Conservation (phyloP, 805 yeast species). For the Nakazawaea peltata region DNA sequence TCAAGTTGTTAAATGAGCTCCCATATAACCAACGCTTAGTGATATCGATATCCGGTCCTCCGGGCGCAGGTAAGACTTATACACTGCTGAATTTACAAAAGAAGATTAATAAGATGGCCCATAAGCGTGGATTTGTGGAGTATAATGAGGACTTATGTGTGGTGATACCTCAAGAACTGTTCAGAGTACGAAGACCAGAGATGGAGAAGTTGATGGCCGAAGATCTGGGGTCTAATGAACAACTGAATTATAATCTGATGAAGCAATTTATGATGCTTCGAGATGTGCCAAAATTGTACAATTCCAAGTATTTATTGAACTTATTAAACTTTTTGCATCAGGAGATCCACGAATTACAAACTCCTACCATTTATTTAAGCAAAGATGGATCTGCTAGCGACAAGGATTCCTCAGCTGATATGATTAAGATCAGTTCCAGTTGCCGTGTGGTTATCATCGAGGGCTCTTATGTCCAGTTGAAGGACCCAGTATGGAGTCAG, state of each 20-base stretch:
- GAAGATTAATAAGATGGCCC: constrained; percentile 6
- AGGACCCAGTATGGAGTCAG: constrained; percentile 25
- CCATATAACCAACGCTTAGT: constrained; percentile 16
- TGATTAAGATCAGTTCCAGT: constrained; percentile 18
- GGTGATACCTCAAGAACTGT: constrained; percentile 9
- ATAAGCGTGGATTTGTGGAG: constrained; percentile 7
- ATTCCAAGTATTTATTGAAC: constrained; percentile 19
- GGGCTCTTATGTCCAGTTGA: constrained; percentile 30
- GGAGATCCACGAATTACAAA: constrained; percentile 25
- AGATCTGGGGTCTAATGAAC: no score
- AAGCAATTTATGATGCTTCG: constrained; percentile 17
- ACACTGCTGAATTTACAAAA: constrained; percentile 19
- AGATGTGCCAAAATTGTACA: constrained; percentile 37
- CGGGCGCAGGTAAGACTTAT: constrained; percentile 36
- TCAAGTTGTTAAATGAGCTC: constrained; percentile 6
- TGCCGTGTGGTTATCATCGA: constrained; percentile 24
- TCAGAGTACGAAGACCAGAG: constrained; percentile 5
- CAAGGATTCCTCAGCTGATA: constrained; percentile 14
- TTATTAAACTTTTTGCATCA: constrained; percentile 19
- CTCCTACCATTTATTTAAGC: constrained; percentile 21
- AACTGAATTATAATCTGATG: no score
- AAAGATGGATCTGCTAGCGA: neutral
- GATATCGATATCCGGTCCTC: constrained; percentile 31
- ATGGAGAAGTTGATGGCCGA: constrained; percentile 19
- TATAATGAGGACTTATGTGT: constrained; percentile 3